Percentiles rank a stretch among this genome's conserved stretches.
These are phyloP conservation scores for Pichia occidentalis DNA, from an alignment of 805 yeast genomes.

Conservation along the genomic window DNA sequence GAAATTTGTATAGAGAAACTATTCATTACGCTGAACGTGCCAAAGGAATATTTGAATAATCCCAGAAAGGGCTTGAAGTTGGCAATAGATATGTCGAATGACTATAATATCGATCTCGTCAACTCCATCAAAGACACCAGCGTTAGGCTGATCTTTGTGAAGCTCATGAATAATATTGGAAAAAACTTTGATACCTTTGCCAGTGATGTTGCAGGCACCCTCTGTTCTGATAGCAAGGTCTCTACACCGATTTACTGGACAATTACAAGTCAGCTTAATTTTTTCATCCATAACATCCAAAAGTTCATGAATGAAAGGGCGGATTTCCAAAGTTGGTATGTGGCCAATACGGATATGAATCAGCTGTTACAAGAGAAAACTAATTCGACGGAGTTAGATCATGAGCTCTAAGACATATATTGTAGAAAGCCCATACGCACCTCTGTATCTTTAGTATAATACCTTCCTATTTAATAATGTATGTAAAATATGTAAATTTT, in stretches of 20 bases:
- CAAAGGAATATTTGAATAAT: slow-evolving; percentile 28
- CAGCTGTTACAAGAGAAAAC: slow-evolving; percentile 1
- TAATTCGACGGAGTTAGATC: no score
- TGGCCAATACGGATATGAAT: slow-evolving; percentile 16
- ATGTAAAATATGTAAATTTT: no score
- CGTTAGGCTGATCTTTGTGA: slow-evolving; percentile 27
- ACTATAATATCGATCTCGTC: slow-evolving; percentile 23
- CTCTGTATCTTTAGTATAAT: no score
- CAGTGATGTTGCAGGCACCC: slow-evolving; percentile 16
- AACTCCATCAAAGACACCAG: slow-evolving; percentile 26
- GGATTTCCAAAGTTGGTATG: slow-evolving; percentile 27
- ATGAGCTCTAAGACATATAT: no score
- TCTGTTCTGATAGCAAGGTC: no score
- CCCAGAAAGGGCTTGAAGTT: slow-evolving; percentile 23
- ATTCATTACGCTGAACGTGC: slow-evolving; percentile 27
- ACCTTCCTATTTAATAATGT: no score
- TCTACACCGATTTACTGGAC: no score
- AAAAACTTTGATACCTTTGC: slow-evolving; percentile 25
- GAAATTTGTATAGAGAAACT: slow-evolving; percentile 23
- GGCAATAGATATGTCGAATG: slow-evolving; percentile 30
- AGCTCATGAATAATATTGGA: slow-evolving; percentile 26
- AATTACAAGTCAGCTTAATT: slow-evolving; percentile 29
- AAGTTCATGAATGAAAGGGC: slow-evolving; percentile 26
- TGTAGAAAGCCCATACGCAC: no score
- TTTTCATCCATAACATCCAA: slow-evolving; percentile 28